Evolutionary conservation across 495 filamentous ascomycete species (phyloP).

Genomic region (Lasiosphaeria miniovina): DNA sequence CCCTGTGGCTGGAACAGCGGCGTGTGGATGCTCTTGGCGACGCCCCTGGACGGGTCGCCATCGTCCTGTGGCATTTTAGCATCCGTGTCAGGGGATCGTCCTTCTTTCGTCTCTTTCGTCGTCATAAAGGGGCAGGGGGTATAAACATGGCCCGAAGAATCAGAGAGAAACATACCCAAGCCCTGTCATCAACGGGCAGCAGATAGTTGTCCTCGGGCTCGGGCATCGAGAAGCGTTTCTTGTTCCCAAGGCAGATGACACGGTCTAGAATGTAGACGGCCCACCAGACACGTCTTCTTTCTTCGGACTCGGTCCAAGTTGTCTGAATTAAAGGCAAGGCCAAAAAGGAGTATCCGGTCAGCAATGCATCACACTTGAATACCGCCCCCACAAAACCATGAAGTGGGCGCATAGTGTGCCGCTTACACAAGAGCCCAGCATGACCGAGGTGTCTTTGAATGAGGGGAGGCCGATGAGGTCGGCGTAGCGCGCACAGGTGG

Average conservation of each 20-base stretch:
- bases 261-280: constrained; percentile 49
- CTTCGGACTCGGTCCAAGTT: constrained; percentile 51
- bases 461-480: constrained; percentile 47
- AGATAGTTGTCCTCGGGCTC: constrained; percentile 38
- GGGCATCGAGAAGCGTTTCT: constrained; percentile 38
- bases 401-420: constrained; percentile 1
- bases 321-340: constrained; percentile 9
- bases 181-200: constrained; percentile 44
- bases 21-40: constrained; percentile 17
- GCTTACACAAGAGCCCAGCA: constrained; percentile 35
- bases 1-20: constrained; percentile 24
- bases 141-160: not conserved
- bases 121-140: not conserved
- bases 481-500: constrained; percentile 40
- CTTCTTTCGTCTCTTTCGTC: no score
- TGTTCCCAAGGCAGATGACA: constrained; percentile 43
- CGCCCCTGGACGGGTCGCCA: constrained; percentile 23
- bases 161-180: constrained; percentile 35
- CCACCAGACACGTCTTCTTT: constrained; percentile 51
- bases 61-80: constrained; percentile 24
- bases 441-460: constrained; percentile 25
- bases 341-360: not conserved
- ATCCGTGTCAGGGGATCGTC: not conserved
- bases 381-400: not conserved
- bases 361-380: not conserved